Conservation (phyloP, 169 alveolate genomes). For the Gregarina niphandrodes region DNA sequence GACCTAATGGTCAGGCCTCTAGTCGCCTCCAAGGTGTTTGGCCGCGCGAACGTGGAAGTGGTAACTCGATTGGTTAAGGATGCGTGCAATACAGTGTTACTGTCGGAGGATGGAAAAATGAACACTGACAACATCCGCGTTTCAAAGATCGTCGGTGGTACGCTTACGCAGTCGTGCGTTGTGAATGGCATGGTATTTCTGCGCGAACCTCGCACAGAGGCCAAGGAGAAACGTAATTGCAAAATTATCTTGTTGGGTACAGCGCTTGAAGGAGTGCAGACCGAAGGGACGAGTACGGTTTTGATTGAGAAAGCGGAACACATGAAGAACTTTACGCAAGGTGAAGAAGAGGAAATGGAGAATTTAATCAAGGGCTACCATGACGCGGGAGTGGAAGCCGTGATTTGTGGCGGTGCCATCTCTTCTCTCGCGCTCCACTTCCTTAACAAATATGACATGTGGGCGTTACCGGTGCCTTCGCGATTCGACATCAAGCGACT, state of each 20-base stretch:
- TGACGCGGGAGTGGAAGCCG: constrained; percentile 66
- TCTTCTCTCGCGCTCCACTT: constrained; percentile 84
- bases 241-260: constrained; percentile 80
- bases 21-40: constrained; percentile 24
- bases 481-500: constrained; percentile 80
- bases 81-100: constrained; percentile 67
- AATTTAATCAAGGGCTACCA: constrained; percentile 45
- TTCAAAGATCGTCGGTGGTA: constrained; percentile 80
- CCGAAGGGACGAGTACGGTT: constrained; percentile 97
- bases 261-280: constrained; percentile 74
- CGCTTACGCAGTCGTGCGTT: constrained; percentile 54
- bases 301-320: constrained; percentile 86
- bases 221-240: constrained; percentile 61
- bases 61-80: constrained; percentile 52
- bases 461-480: constrained; percentile 60
- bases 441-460: constrained; percentile 75
- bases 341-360: constrained; percentile 67
- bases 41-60: constrained; percentile 22
- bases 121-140: constrained; percentile 91
- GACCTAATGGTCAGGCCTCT: constrained; percentile 21
- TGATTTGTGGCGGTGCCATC: constrained; percentile 76
- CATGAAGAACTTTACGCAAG: constrained; percentile 55
- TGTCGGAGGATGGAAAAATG: constrained; percentile 57
- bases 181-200: constrained; percentile 67
- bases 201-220: constrained; percentile 39